Conservation (phyloP, 495 filamentous ascomycete species). For the Aspergillus incahuasiensis region DNA sequence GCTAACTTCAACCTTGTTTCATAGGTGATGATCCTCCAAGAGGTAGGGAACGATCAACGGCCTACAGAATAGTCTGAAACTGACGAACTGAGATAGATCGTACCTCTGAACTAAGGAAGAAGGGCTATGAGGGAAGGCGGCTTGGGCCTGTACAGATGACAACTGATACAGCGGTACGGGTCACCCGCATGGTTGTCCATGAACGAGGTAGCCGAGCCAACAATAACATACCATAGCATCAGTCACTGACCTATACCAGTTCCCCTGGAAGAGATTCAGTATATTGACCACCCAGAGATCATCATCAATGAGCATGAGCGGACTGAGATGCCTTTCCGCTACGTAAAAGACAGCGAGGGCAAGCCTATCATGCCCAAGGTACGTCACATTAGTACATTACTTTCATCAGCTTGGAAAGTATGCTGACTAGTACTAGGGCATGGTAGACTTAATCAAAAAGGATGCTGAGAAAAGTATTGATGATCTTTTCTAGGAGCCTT, state of each 20-base stretch:
- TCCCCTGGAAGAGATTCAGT: conserved; percentile 68
- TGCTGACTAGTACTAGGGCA: conserved; percentile 55
- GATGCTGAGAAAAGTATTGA: conserved; percentile 89
- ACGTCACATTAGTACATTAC: conserved; percentile 25
- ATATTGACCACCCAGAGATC: conserved; percentile 83
- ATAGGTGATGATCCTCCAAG: conserved; percentile 90
- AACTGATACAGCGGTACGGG: conserved; percentile 92
- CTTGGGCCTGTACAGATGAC: conserved; percentile 97
- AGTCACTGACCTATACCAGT: conserved; percentile 44
- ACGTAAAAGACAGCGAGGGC: conserved; percentile 71
- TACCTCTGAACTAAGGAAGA: conserved; percentile 85
- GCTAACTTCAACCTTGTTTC: conserved; percentile 15
- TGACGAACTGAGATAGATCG: conserved; percentile 55
- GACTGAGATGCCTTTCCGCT: conserved; percentile 96
- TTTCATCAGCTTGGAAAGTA: not conserved
- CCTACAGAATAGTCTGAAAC: not conserved
- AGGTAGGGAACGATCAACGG: conserved; percentile 52
- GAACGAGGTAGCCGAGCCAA: conserved; percentile 55
- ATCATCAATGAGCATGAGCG: conserved; percentile 86
- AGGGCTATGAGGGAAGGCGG: conserved; percentile 83
- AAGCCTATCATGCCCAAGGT: conserved; percentile 88
- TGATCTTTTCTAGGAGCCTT: conserved; percentile 87
- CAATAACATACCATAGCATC: not conserved
- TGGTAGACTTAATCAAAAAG: conserved; percentile 88
- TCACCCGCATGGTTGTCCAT: conserved; percentile 84